Conservation (phyloP, 768 basidiomycete genomes). For the Auriscalpium microsporum region DNA sequence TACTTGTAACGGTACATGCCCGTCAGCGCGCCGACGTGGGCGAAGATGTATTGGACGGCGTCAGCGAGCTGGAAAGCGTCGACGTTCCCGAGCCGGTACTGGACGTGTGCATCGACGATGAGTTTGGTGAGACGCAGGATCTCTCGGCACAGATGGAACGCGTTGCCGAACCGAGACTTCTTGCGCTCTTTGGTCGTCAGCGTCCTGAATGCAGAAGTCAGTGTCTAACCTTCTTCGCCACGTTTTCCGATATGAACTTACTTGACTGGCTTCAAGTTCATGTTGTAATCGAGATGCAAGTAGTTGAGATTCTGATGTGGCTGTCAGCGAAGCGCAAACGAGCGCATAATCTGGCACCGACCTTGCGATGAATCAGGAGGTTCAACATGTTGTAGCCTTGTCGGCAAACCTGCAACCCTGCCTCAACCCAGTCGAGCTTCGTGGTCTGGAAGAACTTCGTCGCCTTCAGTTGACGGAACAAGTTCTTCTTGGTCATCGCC, state of each 20-base stretch:
- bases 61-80: conserved; percentile 99
- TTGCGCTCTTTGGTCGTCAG: conserved; percentile 99
- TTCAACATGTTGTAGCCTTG: conserved; percentile 99
- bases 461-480: conserved; percentile 93
- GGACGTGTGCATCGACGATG: conserved; percentile 97
- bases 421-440: conserved; percentile 97
- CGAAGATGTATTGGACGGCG: conserved; percentile 95
- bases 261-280: conserved; percentile 97
- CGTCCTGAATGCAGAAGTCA: conserved; percentile 48
- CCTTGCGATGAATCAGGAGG: conserved; percentile 96
- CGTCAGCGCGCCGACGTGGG: conserved; percentile 93
- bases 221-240: background rate
- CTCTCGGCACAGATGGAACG: conserved; percentile 96
- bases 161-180: conserved; percentile 99
- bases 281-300: conserved; percentile 93
- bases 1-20: conserved; percentile 99
- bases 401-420: conserved; percentile 94
- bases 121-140: conserved; percentile 96
- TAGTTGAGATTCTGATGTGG: conserved; percentile 73
- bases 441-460: conserved; percentile 99
- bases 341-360: conserved; percentile 19
- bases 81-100: conserved; percentile 96
- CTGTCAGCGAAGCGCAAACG: background rate
- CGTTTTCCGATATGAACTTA: conserved; percentile 12
- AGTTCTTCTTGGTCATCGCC: conserved; percentile 95